These are phyloP conservation scores for cucumber (Cucumis sativus) DNA, from an alignment of 306 rosid genomes.

Conservation along the genomic window DNA sequence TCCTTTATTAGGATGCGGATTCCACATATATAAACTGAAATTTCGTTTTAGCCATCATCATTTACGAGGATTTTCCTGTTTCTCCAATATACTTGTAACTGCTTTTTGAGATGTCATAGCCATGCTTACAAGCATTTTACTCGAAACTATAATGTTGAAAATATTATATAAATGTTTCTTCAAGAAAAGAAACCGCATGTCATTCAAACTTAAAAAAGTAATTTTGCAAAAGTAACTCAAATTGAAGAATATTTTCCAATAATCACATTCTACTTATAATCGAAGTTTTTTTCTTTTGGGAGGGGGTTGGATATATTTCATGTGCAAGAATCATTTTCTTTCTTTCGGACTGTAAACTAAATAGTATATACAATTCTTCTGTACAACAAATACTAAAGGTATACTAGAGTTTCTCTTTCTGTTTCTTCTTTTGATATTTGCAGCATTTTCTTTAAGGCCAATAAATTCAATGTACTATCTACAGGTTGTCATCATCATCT, in stretches of 20 bases:
- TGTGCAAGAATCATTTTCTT: neutral
- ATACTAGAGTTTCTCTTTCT: neutral
- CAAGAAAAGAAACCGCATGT: neutral
- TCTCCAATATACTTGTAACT: no score
- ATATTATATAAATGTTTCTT: no score
- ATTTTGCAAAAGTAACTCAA: neutral
- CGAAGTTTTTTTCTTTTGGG: neutral
- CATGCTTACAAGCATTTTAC: neutral
- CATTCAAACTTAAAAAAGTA: neutral
- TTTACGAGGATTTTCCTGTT: no score
- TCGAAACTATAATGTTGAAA: neutral
- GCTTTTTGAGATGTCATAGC: neutral
- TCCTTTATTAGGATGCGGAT: no score
- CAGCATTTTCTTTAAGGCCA: neutral
- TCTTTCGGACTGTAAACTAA: neutral
- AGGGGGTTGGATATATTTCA: neutral
- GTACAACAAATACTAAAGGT: slow-evolving; percentile 8
- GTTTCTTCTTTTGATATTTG: slow-evolving; percentile 7
- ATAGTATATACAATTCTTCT: slow-evolving; percentile 21
- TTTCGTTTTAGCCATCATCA: no score
- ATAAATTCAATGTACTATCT: slow-evolving; percentile 13
- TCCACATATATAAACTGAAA: no score
- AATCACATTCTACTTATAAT: neutral
- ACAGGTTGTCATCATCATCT: slow-evolving; percentile 42
- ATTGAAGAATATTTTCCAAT: no score